Evolutionary conservation across 192 early-diverging fungal species (phyloP).

Genomic region (Dissophora globulifera): DNA sequence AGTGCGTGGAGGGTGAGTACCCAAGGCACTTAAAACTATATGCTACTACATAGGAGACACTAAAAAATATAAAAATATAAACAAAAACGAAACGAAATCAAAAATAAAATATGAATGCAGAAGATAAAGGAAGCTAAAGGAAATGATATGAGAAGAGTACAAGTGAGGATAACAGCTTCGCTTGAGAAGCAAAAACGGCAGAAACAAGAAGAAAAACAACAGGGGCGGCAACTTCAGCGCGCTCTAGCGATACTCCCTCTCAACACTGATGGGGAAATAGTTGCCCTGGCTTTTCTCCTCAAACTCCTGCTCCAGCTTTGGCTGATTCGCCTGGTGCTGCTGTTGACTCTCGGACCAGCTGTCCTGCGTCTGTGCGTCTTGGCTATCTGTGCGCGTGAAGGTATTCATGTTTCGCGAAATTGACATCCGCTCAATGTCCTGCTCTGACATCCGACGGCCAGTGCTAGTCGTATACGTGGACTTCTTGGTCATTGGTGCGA

Average conservation of each 20-base stretch:
- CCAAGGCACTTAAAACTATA: no score
- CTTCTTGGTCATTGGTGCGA: neutral
- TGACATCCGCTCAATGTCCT: neutral
- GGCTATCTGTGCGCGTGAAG: neutral
- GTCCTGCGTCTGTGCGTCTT: neutral
- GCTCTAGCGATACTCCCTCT: neutral
- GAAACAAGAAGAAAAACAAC: no score
- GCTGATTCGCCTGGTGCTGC: slow-evolving; percentile 1
- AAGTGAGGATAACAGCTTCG: no score
- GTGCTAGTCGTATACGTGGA: neutral
- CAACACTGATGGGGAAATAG: slow-evolving; percentile 13
- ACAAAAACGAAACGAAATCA: no score
- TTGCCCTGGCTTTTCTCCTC: slow-evolving; percentile 8
- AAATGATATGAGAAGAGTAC: no score
- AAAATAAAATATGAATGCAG: no score
- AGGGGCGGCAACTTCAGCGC: no score
- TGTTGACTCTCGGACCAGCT: neutral
- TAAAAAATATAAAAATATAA: no score
- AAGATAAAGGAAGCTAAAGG: no score
- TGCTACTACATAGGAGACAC: no score
- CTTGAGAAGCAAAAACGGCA: no score
- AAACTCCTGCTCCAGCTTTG: slow-evolving; percentile 7
- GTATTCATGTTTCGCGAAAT: neutral
- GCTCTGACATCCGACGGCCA: neutral
- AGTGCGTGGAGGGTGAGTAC: no score